A percentile compares a stretch with the other conserved stretches of the same genome.
Conservation (phyloP, 2,329 filamentous ascomycete genomes). For the Xylaria sp. region DNA sequence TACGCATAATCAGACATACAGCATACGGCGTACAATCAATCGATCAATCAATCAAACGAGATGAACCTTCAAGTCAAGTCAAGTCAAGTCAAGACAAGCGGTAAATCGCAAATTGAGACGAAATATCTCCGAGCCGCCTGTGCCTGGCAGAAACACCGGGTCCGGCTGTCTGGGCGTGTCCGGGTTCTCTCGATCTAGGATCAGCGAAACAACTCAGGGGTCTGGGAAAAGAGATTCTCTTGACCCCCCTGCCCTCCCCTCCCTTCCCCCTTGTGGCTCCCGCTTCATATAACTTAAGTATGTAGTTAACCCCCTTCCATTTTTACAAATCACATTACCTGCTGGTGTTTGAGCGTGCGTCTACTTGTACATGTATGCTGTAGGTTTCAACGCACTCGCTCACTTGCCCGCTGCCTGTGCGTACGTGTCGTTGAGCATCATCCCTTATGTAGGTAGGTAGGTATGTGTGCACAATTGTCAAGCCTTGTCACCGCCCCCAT, state of each 20-base stretch:
- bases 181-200: not conserved
- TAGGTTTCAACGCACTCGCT: not conserved
- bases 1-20: too few species aligned
- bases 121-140: conserved; percentile 13
- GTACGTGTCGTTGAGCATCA: not conserved
- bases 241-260: too few species aligned
- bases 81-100: not conserved
- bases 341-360: conserved; percentile 16
- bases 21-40: too few species aligned
- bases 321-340: conserved; percentile 22
- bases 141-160: conserved; percentile 4
- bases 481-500: conserved; percentile 10
- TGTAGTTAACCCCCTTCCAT: conserved; percentile 3
- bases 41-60: too few species aligned
- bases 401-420: not conserved
- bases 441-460: not conserved
- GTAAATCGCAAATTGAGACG: conserved; percentile 9
- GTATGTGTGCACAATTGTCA: not conserved
- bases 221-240: not conserved
- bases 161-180: not conserved
- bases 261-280: not conserved
- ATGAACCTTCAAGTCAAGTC: not conserved
- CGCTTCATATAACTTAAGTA: not conserved
- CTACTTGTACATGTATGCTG: too few species aligned
- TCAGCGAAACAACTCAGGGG: conserved; percentile 22